Evolutionary conservation across 2,329 filamentous ascomycete genomes (phyloP), one percentile per base, ranked within the genome.

Genomic region (Berkeleyomyces rouxiae): DNA sequence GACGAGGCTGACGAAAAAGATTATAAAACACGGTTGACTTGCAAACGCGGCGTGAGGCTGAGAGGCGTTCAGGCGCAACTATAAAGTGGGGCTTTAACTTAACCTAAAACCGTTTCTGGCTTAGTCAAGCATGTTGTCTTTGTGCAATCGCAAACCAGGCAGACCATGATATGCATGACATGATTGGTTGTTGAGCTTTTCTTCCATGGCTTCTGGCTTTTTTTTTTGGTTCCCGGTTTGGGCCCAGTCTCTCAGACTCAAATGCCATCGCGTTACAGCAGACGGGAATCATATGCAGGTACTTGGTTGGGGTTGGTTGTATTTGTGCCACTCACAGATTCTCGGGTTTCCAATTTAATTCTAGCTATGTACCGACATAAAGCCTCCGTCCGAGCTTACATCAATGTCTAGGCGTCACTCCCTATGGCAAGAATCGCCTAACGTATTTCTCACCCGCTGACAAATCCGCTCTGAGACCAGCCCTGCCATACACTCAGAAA

Each of bases 1-100:
- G 49, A 31, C 49, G 58, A 61, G 58, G 62, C 58, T 58, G 51
- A 64, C 53, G 58, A 61, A 63, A 46, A 44, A 31, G 46, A 46
- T 46, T 51, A 16, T 10, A 43, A 49, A 61, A 61, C 58, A 58
- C 58, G 58, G 47, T 46, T 61, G 47, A 46, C 33, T 10, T 13
- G 9, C 23, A 31, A n/a, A 37, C 57, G 47, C 62, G 44, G 39
- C 47, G 31, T 58, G 16, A 63, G 62, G 62, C 63, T 61, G 44
- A 36, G 3, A 4, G 6, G 13, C 16, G 61, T 43, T 42, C n/a
- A 36, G 11, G 4, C 36, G 36, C 58, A 61, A 61, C 62, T n/a
- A 33, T 64, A 57, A 64, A 64, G 59, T 64, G 62, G 62, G 33
- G 9, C 47, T 6, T 9, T 11, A 7, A 1, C 10, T 23, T n/a